Evolutionary conservation across 768 basidiomycete genomes (phyloP).

Genomic region (Psilocybe azurescens): DNA sequence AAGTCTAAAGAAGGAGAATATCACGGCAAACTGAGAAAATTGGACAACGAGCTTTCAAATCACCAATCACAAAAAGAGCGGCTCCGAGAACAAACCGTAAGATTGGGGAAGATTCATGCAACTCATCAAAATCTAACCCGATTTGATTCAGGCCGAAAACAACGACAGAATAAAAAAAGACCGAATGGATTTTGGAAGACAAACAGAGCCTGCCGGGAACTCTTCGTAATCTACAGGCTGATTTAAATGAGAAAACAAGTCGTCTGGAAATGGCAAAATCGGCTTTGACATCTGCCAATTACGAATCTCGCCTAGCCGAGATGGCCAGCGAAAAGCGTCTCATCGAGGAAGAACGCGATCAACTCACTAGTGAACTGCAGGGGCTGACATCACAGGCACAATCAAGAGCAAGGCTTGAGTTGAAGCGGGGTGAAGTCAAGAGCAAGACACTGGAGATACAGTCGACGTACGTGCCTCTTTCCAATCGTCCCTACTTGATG

Average conservation of each 20-base stretch:
- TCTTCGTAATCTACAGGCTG: conserved; percentile 56
- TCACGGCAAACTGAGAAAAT: conserved; percentile 56
- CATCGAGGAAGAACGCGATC: conserved; percentile 74
- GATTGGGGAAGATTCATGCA: conserved; percentile 20
- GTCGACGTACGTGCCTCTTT: conserved; percentile 57
- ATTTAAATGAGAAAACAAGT: conserved; percentile 72
- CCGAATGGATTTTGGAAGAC: conserved; percentile 62
- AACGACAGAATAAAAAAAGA: conserved; percentile 54
- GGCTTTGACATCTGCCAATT: conserved; percentile 64
- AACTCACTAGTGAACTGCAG: conserved; percentile 72
- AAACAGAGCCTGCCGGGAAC: conserved; percentile 59
- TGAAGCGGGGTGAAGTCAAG: conserved; percentile 73
- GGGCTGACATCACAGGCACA: conserved; percentile 81
- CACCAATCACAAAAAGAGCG: conserved; percentile 57
- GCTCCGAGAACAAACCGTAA: conserved; percentile 63
- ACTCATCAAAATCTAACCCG: conserved; percentile 6
- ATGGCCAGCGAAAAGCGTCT: conserved; percentile 54
- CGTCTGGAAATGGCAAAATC: conserved; percentile 63
- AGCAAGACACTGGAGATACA: conserved; percentile 69
- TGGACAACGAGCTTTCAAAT: conserved; percentile 60
- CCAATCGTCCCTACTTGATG: not conserved
- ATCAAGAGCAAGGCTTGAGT: conserved; percentile 74
- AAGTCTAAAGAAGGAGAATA: conserved; percentile 67
- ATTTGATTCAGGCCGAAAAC: conserved; percentile 45
- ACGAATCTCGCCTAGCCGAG: conserved; percentile 66